Evolutionary conservation across 2,329 filamentous ascomycete species (phyloP).

Genomic region (Rutstroemia sp.): DNA sequence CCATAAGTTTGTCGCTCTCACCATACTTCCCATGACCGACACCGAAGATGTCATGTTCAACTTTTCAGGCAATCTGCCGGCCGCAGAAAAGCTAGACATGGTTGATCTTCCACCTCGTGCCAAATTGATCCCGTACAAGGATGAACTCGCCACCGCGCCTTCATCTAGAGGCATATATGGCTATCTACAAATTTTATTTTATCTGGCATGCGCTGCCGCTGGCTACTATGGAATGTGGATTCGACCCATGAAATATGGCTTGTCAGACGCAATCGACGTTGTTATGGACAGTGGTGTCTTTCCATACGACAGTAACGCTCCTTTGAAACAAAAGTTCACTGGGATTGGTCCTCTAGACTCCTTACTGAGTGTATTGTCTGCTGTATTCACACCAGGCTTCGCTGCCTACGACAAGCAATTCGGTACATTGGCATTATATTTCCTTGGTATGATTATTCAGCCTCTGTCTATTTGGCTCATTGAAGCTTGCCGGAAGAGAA

Average conservation of each 20-base stretch:
- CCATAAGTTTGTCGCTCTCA: background rate
- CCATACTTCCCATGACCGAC: background rate
- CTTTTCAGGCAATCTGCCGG: background rate
- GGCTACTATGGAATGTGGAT: conserved; percentile 3
- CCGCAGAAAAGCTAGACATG: background rate
- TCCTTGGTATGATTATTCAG: background rate
- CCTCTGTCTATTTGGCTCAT: background rate
- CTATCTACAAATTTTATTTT: background rate
- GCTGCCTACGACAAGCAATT: background rate
- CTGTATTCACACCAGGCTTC: background rate
- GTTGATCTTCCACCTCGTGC: background rate
- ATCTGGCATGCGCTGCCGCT: background rate
- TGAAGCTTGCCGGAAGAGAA: background rate
- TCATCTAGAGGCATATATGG: background rate
- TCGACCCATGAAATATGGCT: background rate
- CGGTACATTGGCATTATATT: background rate
- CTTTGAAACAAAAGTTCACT: background rate
- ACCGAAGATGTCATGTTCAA: conserved; percentile 1
- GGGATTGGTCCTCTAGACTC: background rate
- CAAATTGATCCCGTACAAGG: background rate
- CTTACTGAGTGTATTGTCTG: background rate
- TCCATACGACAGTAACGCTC: background rate
- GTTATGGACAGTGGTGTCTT: background rate
- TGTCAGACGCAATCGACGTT: background rate
- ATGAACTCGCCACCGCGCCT: background rate